phyloP scores from a whole-genome alignment of 2,329 filamentous ascomycete species.

The Clarireedia homoeocarpa region DNA sequence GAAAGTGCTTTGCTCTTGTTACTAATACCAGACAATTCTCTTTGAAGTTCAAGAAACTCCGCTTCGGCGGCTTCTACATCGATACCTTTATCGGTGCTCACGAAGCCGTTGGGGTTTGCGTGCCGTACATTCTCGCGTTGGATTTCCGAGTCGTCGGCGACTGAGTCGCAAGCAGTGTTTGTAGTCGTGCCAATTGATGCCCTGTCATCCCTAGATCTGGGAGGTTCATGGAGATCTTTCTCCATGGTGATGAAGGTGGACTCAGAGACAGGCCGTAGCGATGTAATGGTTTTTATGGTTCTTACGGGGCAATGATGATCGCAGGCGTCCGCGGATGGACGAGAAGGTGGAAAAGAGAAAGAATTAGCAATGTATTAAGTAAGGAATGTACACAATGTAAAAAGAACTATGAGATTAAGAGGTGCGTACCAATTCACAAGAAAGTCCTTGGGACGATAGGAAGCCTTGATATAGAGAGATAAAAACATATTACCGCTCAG shows the following conservation, averaged over 20 bases:
- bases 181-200: background rate
- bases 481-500: background rate
- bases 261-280: background rate
- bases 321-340: background rate
- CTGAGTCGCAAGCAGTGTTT: background rate
- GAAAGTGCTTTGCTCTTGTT: slow-evolving; percentile 44
- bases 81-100: slow-evolving; percentile 39
- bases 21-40: slow-evolving; percentile 51
- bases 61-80: slow-evolving; percentile 56
- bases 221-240: slow-evolving; percentile 1
- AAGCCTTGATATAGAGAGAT: background rate
- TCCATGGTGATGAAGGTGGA: background rate
- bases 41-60: slow-evolving; percentile 62
- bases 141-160: slow-evolving; percentile 36
- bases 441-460: background rate
- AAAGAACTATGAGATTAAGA: background rate
- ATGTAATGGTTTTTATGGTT: background rate
- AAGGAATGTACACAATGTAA: background rate
- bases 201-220: background rate
- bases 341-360: too few species aligned
- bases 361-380: background rate
- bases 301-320: background rate
- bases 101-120: slow-evolving; percentile 41
- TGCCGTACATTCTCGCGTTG: slow-evolving; percentile 24
- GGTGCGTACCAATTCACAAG: background rate